Base-by-base conservation (phyloP, 2,329 filamentous ascomycete genomes). In the Ascosphaera acerosa region DNA sequence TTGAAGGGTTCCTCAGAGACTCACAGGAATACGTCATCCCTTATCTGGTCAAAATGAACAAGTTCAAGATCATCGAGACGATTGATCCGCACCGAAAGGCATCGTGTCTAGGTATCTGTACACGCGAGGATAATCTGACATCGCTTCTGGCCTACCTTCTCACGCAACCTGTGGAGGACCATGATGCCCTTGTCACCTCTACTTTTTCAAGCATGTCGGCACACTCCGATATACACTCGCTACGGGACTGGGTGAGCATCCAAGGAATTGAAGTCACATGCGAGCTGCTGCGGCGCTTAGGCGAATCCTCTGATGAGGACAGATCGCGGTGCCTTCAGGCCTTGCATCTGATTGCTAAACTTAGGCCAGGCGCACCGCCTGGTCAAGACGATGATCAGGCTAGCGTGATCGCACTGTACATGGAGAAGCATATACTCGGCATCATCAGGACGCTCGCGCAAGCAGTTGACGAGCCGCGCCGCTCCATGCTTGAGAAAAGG, bases 381-480 rank as follows among this genome's bases (percentile, higher is more conserved):
- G 7, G 9, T 12, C 7, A 12, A 9, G 7, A 7, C 7, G 12
- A 7, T 23, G 20, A 23, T 9, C 9, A 12, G 12, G 20, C 9
- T 9, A 12, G 12, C 20, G 20, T 23, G 20, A 7, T 23, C 12
- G 20, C 20, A 7, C 12, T 23, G 20, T 23, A 9, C 20, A 23
- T 23, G 7, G 20, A 23, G 12, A 23, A 23, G 7, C 74, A 92
- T 47, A 70, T 89, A 19, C 63, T 97, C 4, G 84, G 81, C 4
- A 69, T 94, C 33, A 81, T 92, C 51, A 71, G 78, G 4, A 66
- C 73, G 20, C 70, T 94, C 39, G 78, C 77, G 1, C 71, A 82
- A 37, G 56, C 61, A 6, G 70, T 92, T 35, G 87, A 82, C 42
- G 74, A 78, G 44, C 58, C 61, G 9, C 59, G 62, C 35, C 64